phyloP scores from a whole-genome alignment of 192 early-diverging fungal species.

The Allomyces macrogynus region DNA sequence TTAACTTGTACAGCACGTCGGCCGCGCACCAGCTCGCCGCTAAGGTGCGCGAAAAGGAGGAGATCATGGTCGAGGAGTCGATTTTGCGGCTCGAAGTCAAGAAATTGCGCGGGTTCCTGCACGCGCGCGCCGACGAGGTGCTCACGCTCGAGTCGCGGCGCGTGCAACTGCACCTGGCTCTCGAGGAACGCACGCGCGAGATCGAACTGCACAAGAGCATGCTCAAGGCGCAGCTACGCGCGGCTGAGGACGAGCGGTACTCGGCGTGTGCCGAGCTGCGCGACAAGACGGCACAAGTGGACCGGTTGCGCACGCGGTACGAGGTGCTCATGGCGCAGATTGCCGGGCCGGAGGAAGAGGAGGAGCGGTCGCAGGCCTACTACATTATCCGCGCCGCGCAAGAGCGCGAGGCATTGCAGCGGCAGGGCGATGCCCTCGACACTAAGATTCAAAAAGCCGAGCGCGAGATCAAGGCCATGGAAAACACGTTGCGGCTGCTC shows the following conservation, averaged over 20 bases:
- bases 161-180: conserved; percentile 26
- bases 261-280: conserved; percentile 30
- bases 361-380: conserved; percentile 32
- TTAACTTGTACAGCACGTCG: conserved; percentile 35
- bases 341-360: conserved; percentile 17
- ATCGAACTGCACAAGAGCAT: conserved; percentile 35
- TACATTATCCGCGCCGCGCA: conserved; percentile 41
- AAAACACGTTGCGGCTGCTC: conserved; percentile 39
- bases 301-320: conserved; percentile 31
- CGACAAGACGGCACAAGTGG: conserved; percentile 32
- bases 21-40: conserved; percentile 27
- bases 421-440: conserved; percentile 37
- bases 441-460: conserved; percentile 34
- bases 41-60: conserved; percentile 34
- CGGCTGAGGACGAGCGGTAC: conserved; percentile 31
- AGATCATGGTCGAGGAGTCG: conserved; percentile 38
- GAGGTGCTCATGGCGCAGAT: conserved; percentile 43
- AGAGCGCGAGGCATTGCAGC: conserved; percentile 31
- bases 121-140: conserved; percentile 19
- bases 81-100: conserved; percentile 33
- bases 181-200: conserved; percentile 38
- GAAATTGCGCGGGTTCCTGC: conserved; percentile 27
- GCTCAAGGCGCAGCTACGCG: conserved; percentile 28
- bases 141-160: conserved; percentile 29
- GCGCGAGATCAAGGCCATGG: conserved; percentile 39